Base-by-base conservation (phyloP, 495 filamentous ascomycete species). In the Penicillium atrosanguineum region DNA sequence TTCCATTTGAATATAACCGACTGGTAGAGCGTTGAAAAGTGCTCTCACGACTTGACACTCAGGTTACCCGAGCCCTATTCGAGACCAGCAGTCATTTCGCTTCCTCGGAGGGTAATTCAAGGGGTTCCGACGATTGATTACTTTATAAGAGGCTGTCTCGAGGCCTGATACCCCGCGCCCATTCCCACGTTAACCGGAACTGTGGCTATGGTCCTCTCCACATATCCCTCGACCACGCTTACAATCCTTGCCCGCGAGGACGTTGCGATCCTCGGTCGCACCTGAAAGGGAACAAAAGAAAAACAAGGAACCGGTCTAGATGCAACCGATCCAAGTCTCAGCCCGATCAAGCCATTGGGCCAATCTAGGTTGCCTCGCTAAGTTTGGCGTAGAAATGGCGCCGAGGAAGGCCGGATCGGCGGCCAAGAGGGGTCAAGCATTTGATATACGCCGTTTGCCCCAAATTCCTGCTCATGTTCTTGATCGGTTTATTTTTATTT, bases 401-500 rank as follows among this genome's bases (percentile, higher is more conserved):
- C 39, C 48, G 39, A 46, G 43, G 36, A 42, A 18, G 36, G 16
- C 20, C 31, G 18, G 42, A 53, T 50, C 46, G 46, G 40, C 45
- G 25, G 44, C 43, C 44, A 31, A 49, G 56, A 52, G 48, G 46
- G 37, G 49, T 49, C 48, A 61, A 64, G 50, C 59, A 62, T 59
- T 62, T 56, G 52, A 62, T 64, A 62, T 64, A 56, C 48, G 50
- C 18, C 7, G 29, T 23, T 44, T 7, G 7, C 48, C 39, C 42
- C 43, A 37, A 28, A 19, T 42, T 41, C n/a, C n/a, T 16, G 25
- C 44, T 19, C 21, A 16, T 36, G 34, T 29, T 28, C 20, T 43
- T 39, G 36, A 28, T 25, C 26, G 12, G n/a, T n/a, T n/a, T n/a
- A n/a, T n/a, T n/a, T n/a, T n/a, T n/a, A n/a, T n/a, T 25, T 25